Percentiles rank a stretch among this genome's conserved stretches.
Evolutionary conservation across 129 eudicot species (phyloP).

Genomic region (Apium graveolens): DNA sequence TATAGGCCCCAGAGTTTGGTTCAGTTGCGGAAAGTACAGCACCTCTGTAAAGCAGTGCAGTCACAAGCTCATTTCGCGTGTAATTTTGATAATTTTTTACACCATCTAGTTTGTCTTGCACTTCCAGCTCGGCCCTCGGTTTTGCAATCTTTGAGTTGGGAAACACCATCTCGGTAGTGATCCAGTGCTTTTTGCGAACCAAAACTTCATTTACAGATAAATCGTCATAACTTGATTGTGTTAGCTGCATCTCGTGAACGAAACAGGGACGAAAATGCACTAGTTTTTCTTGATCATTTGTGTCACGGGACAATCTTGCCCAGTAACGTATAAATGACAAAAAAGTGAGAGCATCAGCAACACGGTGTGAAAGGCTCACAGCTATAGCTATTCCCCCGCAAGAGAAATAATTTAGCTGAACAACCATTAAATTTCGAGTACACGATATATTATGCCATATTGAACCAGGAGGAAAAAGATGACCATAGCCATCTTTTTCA

Average conservation of each 20-base stretch:
- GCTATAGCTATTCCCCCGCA: slow-evolving; percentile 1
- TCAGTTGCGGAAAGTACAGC: no score
- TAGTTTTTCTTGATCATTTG: neutral
- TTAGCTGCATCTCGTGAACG: neutral
- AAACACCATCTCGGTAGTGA: neutral
- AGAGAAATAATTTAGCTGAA: neutral
- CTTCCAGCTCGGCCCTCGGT: no score
- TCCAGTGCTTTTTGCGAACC: neutral
- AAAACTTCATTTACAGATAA: neutral
- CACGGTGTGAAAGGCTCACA: neutral
- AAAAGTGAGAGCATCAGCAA: neutral
- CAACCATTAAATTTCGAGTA: neutral
- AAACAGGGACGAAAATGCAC: neutral
- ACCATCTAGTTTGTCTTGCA: no score
- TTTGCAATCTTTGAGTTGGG: neutral
- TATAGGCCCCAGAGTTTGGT: no score
- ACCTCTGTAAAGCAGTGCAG: no score
- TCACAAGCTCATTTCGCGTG: no score
- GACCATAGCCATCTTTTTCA: slow-evolving; percentile 12
- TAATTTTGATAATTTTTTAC: no score
- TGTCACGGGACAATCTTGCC: neutral
- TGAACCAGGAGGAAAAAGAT: slow-evolving; percentile 5
- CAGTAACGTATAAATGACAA: neutral
- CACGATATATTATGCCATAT: neutral
- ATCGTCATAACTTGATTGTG: neutral